A percentile compares a stretch with the other conserved stretches of the same genome.
phyloP scores from a whole-genome alignment of 2,329 filamentous ascomycete genomes.

The Monosporascus sp. region DNA sequence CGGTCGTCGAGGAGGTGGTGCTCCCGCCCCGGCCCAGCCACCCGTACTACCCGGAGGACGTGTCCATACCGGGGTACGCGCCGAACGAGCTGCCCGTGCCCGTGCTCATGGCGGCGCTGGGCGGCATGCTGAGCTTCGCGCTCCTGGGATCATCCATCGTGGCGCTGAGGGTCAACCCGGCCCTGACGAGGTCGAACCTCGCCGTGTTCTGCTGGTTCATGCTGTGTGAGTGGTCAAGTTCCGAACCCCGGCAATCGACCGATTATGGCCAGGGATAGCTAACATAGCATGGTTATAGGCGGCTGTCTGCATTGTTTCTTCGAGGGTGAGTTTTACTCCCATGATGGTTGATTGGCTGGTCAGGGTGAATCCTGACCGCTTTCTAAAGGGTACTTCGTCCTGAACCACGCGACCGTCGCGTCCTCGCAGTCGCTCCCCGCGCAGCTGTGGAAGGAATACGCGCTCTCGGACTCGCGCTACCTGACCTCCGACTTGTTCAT shows the following conservation, averaged over 20 bases:
- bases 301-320: slow-evolving; percentile 74
- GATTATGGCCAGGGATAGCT: background rate
- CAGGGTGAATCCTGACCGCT: background rate
- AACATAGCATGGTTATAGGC: slow-evolving; percentile 32
- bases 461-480: slow-evolving; percentile 81
- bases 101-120: slow-evolving; percentile 34
- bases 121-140: slow-evolving; percentile 29
- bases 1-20: background rate
- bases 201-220: slow-evolving; percentile 49
- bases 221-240: slow-evolving; percentile 39
- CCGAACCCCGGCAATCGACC: background rate
- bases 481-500: slow-evolving; percentile 78
- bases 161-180: slow-evolving; percentile 25
- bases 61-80: slow-evolving; percentile 38
- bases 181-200: slow-evolving; percentile 33
- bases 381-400: slow-evolving; percentile 64
- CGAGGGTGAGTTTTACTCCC: slow-evolving; percentile 51
- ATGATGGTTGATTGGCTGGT: too few relatives aligned
- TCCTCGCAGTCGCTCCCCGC: slow-evolving; percentile 68
- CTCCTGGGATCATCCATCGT: slow-evolving; percentile 28
- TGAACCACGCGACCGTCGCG: slow-evolving; percentile 61
- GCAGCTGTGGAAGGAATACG: slow-evolving; percentile 91
- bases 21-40: slow-evolving; percentile 27
- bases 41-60: slow-evolving; percentile 45
- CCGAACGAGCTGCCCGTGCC: slow-evolving; percentile 38